A percentile compares a stretch with the other conserved stretches of the same genome.
phyloP scores from a whole-genome alignment of 2,329 filamentous ascomycete genomes.

The Huntiella savannae region DNA sequence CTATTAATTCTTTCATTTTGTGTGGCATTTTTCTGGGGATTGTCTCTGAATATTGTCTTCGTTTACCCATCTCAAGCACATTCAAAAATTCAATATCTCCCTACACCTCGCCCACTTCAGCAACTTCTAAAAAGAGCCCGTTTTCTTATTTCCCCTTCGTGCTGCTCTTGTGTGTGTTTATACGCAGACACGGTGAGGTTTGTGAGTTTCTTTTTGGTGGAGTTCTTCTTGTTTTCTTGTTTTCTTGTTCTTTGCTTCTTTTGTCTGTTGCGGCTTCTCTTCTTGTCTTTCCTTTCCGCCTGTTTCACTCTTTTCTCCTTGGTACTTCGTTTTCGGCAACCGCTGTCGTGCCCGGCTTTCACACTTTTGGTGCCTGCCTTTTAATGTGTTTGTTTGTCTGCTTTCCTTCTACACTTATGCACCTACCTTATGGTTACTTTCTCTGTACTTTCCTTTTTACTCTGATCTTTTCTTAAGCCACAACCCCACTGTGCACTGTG shows the following conservation, averaged over 20 bases:
- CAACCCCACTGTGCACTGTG: too few species aligned
- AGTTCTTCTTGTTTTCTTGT: background rate
- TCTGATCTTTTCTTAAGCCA: too few species aligned
- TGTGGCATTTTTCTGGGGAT: too few species aligned
- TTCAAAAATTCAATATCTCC: background rate
- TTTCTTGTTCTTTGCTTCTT: conserved; percentile 1
- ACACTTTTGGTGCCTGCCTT: background rate
- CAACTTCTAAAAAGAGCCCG: background rate
- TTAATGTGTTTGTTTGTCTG: conserved; percentile 3
- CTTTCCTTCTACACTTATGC: conserved; percentile 3
- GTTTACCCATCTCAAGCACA: too few species aligned
- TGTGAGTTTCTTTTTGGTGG: background rate
- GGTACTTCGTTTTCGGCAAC: background rate
- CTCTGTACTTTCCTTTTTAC: too few species aligned
- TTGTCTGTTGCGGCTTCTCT: background rate
- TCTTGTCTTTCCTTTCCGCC: background rate
- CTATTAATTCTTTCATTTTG: too few species aligned
- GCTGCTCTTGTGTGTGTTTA: conserved; percentile 1
- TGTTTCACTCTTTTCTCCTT: too few species aligned
- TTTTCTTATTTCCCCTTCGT: background rate
- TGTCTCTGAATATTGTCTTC: too few species aligned
- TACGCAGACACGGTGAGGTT: background rate
- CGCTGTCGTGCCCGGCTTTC: background rate
- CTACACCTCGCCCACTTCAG: too few species aligned
- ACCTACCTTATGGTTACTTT: conserved; percentile 2